Base-by-base conservation (phyloP, 495 filamentous ascomycete genomes). In the Annulohypoxylon nitens region DNA sequence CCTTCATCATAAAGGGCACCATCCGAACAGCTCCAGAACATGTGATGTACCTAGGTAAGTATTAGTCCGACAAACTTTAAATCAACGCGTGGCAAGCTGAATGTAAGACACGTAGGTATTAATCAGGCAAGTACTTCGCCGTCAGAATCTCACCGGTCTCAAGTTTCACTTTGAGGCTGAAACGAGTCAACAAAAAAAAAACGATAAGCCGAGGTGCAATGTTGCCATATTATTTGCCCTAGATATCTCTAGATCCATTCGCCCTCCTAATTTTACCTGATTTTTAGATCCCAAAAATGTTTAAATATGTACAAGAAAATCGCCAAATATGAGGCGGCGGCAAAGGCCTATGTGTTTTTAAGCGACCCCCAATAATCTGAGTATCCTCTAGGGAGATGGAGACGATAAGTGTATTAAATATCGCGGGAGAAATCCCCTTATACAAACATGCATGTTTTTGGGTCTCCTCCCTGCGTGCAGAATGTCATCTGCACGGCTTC, bases 401-500 rank as follows among this genome's bases (percentile, higher is more conserved):
- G 25, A 58, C 23, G 54, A 14, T 26, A 5, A 39, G 33, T 4
- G 4, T 25, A 4, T 43, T 59, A n/a, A 59, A 12, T 23, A 9
- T 14, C 37, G 20, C 14, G 16, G 33, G 58, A 51, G 34, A 4
- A 57, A 26, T 43, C 33, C 37, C 25, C n/a, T 71, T 61, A 71
- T 47, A 61, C 26, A 25, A 62, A 67, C 14, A 75, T 64, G 64
- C 84, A 86, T 53, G 78, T 72, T 10, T 77, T 80, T 7, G 77
- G 63, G 72, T 83, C 76, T 57, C 62, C 36, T 48, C 78, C 78
- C 74, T 87, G 86, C n/a, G 85, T 84, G 74, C 86, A 88, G 73
- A 77, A 87, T 1, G 80, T 75, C 86, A 86, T 86, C 67, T 86
- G 81, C 10, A 88, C 83, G 12, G 90, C 86, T 55, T 86, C 85